Evolutionary conservation across 2,329 filamentous ascomycete species (phyloP).

Genomic region (Hypoxylon sp.): DNA sequence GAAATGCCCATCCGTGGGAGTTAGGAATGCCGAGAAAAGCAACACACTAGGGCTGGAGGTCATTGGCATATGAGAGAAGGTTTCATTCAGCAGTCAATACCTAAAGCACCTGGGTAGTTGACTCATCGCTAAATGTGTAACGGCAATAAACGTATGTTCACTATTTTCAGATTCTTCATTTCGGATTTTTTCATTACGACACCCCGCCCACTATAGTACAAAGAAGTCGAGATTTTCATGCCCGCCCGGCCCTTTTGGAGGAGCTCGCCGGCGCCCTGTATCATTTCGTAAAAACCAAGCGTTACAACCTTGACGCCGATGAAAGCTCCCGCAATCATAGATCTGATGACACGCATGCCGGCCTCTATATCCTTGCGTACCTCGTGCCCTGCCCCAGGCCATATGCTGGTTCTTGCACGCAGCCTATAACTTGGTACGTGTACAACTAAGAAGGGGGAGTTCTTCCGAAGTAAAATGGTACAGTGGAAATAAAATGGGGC

Average conservation of each 20-base stretch:
- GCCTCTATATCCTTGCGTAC: slow-evolving; percentile 22
- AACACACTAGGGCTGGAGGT: not conserved
- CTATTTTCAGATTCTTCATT: slow-evolving; percentile 13
- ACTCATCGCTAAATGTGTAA: not conserved
- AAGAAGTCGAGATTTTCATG: slow-evolving; percentile 49
- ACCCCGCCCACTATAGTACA: slow-evolving; percentile 45
- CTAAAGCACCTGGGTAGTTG: not conserved
- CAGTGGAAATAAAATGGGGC: slow-evolving; percentile 32
- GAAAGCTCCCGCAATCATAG: slow-evolving; percentile 27
- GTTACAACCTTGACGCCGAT: slow-evolving; percentile 47
- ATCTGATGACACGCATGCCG: slow-evolving; percentile 20
- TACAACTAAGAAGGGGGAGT: slow-evolving; percentile 23
- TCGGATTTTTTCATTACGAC: slow-evolving; percentile 23
- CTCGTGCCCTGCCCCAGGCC: slow-evolving; percentile 14
- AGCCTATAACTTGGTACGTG: slow-evolving; percentile 22
- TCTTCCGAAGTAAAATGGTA: slow-evolving; percentile 32
- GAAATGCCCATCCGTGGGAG: not conserved
- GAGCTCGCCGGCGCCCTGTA: slow-evolving; percentile 38
- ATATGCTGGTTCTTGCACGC: slow-evolving; percentile 11
- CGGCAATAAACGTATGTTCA: not conserved
- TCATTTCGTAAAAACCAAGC: slow-evolving; percentile 37
- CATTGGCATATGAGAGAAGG: not conserved
- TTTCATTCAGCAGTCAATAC: not conserved
- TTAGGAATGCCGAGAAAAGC: not conserved
- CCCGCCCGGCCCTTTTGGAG: slow-evolving; percentile 27